Evolutionary conservation across 1,284 basidiomycete genomes (phyloP).

Genomic region (Irpex sp.): DNA sequence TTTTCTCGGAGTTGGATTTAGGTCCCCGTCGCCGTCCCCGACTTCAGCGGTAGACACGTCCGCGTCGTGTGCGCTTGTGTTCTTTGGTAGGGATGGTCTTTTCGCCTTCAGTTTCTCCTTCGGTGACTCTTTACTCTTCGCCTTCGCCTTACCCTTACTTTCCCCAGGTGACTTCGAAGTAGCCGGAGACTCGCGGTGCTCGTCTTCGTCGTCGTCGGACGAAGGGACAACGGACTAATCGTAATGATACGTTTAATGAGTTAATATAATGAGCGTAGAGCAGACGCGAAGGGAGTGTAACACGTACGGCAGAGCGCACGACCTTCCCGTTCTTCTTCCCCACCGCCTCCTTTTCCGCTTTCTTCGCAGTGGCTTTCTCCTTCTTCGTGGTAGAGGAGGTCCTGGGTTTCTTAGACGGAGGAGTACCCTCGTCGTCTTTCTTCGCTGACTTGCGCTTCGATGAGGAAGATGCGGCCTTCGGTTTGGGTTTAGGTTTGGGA

Average conservation of each 20-base stretch:
- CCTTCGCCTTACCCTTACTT: not conserved
- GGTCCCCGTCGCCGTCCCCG: not conserved
- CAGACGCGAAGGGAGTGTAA: not conserved
- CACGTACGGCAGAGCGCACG: constrained; percentile 13
- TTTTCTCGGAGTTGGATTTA: no score
- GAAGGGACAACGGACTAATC: constrained; percentile 20
- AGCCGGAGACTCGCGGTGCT: no score
- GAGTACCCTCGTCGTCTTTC: not conserved
- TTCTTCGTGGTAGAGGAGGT: not conserved
- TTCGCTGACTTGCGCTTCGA: constrained; percentile 3
- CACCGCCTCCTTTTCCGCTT: constrained; percentile 1
- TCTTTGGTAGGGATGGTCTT: not conserved
- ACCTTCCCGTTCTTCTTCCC: constrained; percentile 10
- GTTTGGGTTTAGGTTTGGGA: constrained; percentile 7
- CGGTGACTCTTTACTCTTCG: not conserved
- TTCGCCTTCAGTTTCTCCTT: constrained; percentile 4
- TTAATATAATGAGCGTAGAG: not conserved
- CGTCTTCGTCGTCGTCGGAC: constrained; percentile 11
- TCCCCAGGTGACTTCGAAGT: no score
- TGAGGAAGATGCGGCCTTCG: not conserved
- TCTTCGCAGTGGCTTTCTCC: constrained; percentile 3
- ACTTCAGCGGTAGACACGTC: not conserved
- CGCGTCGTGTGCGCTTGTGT: not conserved
- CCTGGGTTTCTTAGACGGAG: constrained; percentile 2
- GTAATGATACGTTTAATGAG: not conserved